Percentiles rank a stretch among this genome's conserved stretches.
phyloP scores from a whole-genome alignment of 805 yeast species.

The Wickerhamomyces pijperi region DNA sequence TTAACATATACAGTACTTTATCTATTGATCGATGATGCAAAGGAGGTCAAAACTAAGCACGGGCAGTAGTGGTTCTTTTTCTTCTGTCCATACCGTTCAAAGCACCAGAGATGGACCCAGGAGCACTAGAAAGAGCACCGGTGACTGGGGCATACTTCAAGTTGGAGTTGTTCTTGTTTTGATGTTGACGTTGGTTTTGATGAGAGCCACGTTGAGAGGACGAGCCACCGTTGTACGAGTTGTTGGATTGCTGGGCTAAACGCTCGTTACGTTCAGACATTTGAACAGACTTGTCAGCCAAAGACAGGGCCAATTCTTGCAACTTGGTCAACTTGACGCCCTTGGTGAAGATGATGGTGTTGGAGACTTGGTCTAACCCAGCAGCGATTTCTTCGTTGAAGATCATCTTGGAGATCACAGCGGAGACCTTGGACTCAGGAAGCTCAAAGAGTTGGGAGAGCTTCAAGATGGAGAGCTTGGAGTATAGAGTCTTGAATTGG shows the following conservation, averaged over 20 bases:
- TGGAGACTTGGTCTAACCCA: constrained; percentile 53
- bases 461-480: constrained; percentile 58
- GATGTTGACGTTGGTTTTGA: constrained; percentile 16
- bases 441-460: constrained; percentile 61
- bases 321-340: constrained; percentile 75
- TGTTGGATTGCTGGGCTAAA: constrained; percentile 34
- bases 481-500: constrained; percentile 67
- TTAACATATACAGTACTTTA: background rate
- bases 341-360: constrained; percentile 54
- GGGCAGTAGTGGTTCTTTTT: constrained; percentile 17
- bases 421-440: constrained; percentile 39
- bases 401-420: constrained; percentile 66
- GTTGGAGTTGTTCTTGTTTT: constrained; percentile 16
- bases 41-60: constrained; percentile 6
- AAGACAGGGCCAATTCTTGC: constrained; percentile 76
- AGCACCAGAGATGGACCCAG: constrained; percentile 25
- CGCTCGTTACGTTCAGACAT: constrained; percentile 80
- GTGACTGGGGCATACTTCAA: constrained; percentile 21
- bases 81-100: constrained; percentile 25
- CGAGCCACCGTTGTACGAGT: constrained; percentile 11
- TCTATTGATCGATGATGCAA: background rate
- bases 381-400: constrained; percentile 71
- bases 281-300: constrained; percentile 72
- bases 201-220: constrained; percentile 7
- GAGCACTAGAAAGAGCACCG: constrained; percentile 23